phyloP scores from a whole-genome alignment of 345 rosid species.

The Syzygium oleosum region DNA sequence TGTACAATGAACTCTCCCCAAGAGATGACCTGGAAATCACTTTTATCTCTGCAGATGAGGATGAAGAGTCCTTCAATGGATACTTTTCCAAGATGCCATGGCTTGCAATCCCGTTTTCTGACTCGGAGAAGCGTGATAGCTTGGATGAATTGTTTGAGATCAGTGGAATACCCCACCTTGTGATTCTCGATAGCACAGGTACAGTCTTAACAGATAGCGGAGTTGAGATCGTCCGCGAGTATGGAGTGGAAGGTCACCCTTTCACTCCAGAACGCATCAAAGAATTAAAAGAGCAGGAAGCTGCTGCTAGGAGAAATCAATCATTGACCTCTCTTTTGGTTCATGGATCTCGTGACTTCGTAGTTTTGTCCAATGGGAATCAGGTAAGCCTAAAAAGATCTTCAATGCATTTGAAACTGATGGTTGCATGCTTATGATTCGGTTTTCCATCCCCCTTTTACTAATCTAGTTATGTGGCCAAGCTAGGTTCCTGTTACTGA shows the following conservation, averaged over 20 bases:
- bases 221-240: conserved; percentile 42
- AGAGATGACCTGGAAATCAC: conserved; percentile 50
- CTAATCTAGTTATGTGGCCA: background rate
- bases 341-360: conserved; percentile 39
- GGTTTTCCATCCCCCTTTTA: background rate
- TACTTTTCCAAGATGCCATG: conserved; percentile 83
- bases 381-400: conserved; percentile 22
- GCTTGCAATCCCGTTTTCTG: conserved; percentile 77
- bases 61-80: conserved; percentile 37
- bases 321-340: conserved; percentile 50
- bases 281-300: conserved; percentile 55
- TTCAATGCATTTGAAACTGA: background rate
- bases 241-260: conserved; percentile 63
- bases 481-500: conserved; percentile 7
- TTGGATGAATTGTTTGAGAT: conserved; percentile 48
- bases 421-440: background rate
- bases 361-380: conserved; percentile 38
- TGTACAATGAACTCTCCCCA: conserved; percentile 37
- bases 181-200: conserved; percentile 57
- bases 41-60: conserved; percentile 48
- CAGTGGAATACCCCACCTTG: conserved; percentile 62
- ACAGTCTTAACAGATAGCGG: conserved; percentile 34
- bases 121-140: conserved; percentile 36
- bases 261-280: conserved; percentile 50
- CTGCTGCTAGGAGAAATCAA: conserved; percentile 48